phyloP scores from a whole-genome alignment of 1,284 basidiomycete species.

The Thelephora terrestris region DNA sequence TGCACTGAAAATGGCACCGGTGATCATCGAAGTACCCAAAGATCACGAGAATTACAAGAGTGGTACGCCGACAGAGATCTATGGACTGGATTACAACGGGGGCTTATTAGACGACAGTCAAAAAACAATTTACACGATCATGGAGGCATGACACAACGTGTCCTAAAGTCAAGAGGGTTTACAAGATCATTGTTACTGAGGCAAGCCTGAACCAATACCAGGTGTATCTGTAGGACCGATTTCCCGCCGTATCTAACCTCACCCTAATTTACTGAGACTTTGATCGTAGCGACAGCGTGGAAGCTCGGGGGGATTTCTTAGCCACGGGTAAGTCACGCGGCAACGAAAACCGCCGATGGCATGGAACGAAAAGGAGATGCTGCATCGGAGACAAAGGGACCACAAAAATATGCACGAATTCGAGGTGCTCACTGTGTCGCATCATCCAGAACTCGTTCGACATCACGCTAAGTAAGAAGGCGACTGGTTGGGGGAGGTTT shows the following conservation, averaged over 20 bases:
- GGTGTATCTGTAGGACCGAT: conserved; percentile 33
- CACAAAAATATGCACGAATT: conserved; percentile 33
- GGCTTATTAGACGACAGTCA: no score
- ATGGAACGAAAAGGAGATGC: conserved; percentile 47
- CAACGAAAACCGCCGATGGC: conserved; percentile 48
- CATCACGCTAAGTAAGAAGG: conserved; percentile 41
- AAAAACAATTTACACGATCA: no score
- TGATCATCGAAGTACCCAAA: no score
- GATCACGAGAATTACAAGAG: no score
- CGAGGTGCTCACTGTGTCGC: conserved; percentile 39
- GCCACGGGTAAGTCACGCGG: conserved; percentile 31
- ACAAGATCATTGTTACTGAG: conserved; percentile 39
- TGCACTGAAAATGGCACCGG: no score
- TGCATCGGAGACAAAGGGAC: conserved; percentile 32
- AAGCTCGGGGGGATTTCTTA: conserved; percentile 19
- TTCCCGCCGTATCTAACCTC: not conserved
- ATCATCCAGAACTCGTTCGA: conserved; percentile 47
- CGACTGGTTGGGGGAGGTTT: conserved; percentile 30
- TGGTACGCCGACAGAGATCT: no score
- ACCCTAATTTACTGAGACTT: not conserved
- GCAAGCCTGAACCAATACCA: conserved; percentile 34
- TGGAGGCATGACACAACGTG: no score
- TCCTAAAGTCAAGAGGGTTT: no score
- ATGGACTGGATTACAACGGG: no score
- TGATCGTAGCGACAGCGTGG: conserved; percentile 3